phyloP scores from a whole-genome alignment of 2,329 filamentous ascomycete species.

The Neofusicoccum laricinum region DNA sequence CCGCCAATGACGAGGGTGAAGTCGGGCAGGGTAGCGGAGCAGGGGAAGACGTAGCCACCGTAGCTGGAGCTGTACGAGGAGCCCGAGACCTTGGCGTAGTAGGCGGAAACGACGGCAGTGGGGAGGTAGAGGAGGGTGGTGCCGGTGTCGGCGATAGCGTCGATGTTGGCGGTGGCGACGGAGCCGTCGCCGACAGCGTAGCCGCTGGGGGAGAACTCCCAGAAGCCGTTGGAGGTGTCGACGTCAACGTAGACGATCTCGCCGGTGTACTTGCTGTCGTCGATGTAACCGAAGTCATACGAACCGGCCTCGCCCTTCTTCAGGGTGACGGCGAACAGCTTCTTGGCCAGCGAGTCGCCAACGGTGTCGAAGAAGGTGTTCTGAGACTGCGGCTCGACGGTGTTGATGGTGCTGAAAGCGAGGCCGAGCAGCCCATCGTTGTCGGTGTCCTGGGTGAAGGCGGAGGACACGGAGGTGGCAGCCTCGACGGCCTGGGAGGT shows the following conservation, averaged over 20 bases:
- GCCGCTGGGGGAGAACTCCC: conserved; percentile 58
- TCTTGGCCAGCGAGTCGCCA: conserved; percentile 48
- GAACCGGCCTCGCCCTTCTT: conserved; percentile 45
- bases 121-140: conserved; percentile 65
- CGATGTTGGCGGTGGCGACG: conserved; percentile 42
- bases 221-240: conserved; percentile 60
- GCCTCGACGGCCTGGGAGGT: conserved; percentile 64
- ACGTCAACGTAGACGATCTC: conserved; percentile 55
- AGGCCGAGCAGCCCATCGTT: conserved; percentile 26
- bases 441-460: conserved; percentile 51
- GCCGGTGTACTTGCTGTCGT: conserved; percentile 58
- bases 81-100: conserved; percentile 58
- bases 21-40: conserved; percentile 50
- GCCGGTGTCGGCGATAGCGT: conserved; percentile 67
- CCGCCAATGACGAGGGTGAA: conserved; percentile 53
- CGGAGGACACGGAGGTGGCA: conserved; percentile 55
- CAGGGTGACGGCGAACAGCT: conserved; percentile 58
- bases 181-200: conserved; percentile 52
- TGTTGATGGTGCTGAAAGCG: conserved; percentile 28
- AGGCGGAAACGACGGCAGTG: conserved; percentile 51
- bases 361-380: conserved; percentile 62
- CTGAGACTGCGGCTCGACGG: conserved; percentile 48
- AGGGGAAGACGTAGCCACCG: conserved; percentile 57
- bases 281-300: conserved; percentile 61
- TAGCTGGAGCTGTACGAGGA: conserved; percentile 47